Base-by-base conservation (phyloP, 164 flowering plant genomes). In the Vitis rotundifolia region DNA sequence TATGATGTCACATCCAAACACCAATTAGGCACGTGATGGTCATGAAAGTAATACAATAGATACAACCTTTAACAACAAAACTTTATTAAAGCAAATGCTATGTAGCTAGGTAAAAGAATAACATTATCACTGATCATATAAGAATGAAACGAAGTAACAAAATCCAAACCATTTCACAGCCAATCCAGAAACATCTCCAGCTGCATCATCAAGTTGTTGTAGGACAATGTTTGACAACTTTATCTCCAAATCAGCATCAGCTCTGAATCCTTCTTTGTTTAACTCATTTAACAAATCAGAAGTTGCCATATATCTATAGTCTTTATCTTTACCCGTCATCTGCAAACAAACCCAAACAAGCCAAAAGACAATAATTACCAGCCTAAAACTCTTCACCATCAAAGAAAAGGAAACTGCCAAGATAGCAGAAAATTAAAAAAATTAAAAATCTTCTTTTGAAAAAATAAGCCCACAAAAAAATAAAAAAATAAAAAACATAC, bases 321-420 rank as follows among this genome's bases (percentile, higher is more conserved):
- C 99, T 79, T 96, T 96, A 81, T 96, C 99, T 79, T 96, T 96
- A 31, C 97, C 99, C 0, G 97, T 93, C 94, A 96, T 96, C 99
- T 96, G 85, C 61, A 77, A 67, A 69, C 26, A 68, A 63, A 71
- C 1, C 19, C 67, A 71, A 61, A 51, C 16, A 53, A 49, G 15
- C 58, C 19, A 71, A 67, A 5, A 49, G n/a, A 74, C 44, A 12
- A 11, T 8, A 11, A 26, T 16, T 4, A 56, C 28, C 57, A 31
- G 37, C 19, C 63, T 29, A 37, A 37, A 37, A 37, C 44, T 37
- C 5, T 37, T 37, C 44, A 37, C 44, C 44, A 37, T 37, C 44
- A 37, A 37, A 37, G 44, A 37, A 37, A 37, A 37, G 44, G 7
- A 37, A 37, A 37, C 44, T 48, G n/a, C n/a, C 50, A 5, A 63